phyloP scores from a whole-genome alignment of 441 rosid species.

The Brassica balearica region DNA sequence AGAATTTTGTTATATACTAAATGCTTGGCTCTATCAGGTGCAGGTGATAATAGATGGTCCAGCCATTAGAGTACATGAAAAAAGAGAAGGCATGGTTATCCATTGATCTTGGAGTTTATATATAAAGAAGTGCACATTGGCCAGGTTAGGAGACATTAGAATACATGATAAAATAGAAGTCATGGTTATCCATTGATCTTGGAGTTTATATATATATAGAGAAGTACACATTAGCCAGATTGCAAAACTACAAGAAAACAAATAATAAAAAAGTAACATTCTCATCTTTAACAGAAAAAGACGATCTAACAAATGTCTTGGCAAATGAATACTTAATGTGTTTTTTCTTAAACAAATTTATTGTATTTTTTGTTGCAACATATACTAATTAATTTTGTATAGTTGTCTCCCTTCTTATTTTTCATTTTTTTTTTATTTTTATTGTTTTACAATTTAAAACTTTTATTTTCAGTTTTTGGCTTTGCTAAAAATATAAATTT shows the following conservation, averaged over 20 bases:
- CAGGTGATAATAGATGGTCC: not conserved
- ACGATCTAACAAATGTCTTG: not conserved
- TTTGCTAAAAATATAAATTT: not conserved
- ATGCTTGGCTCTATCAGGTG: not conserved
- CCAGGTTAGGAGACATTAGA: not conserved
- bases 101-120: not conserved
- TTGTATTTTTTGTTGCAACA: too few species aligned
- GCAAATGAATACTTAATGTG: not conserved
- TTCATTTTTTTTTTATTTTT: too few species aligned
- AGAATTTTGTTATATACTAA: not conserved
- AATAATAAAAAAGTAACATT: not conserved
- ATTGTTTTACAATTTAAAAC: not conserved
- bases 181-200: not conserved
- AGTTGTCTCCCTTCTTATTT: too few species aligned
- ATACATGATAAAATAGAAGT: not conserved
- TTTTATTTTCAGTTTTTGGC: not conserved
- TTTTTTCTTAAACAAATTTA: not conserved
- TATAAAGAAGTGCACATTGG: not conserved
- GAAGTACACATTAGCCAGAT: not conserved
- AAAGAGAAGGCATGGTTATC: not conserved
- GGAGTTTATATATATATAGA: not conserved
- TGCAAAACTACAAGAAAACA: not conserved
- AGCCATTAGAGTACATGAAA: not conserved
- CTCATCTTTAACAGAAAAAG: not conserved
- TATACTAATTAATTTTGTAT: too few species aligned